Conservation (phyloP, 2,329 filamentous ascomycete species). For the Sporothrix phasma region DNA sequence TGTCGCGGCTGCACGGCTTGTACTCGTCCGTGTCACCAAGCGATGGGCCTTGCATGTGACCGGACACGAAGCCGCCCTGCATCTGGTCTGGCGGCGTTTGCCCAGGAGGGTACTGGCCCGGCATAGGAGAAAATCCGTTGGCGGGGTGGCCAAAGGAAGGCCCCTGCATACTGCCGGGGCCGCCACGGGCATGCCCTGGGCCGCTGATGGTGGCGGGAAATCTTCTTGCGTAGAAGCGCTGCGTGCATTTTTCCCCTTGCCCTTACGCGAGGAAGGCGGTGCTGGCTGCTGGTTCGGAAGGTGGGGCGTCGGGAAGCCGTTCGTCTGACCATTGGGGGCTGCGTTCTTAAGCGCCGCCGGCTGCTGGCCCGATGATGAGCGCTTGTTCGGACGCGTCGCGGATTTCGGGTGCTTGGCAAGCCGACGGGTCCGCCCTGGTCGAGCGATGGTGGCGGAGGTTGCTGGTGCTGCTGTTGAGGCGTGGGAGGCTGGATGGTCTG, state of each 20-base stretch:
- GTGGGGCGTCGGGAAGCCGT: slow-evolving; percentile 40
- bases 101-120: slow-evolving; percentile 4
- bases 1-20: slow-evolving; percentile 42
- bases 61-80: slow-evolving; percentile 5
- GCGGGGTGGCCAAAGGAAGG: neutral
- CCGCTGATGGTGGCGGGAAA: neutral
- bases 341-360: slow-evolving; percentile 38
- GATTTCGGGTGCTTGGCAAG: slow-evolving; percentile 35
- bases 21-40: slow-evolving; percentile 43
- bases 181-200: neutral
- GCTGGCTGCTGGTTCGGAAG: slow-evolving; percentile 34
- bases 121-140: neutral
- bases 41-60: slow-evolving; percentile 27
- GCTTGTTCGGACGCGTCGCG: slow-evolving; percentile 28
- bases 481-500: slow-evolving; percentile 7
- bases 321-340: slow-evolving; percentile 38
- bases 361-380: slow-evolving; percentile 27
- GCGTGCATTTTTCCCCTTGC: slow-evolving; percentile 3
- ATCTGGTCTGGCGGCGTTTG: slow-evolving; percentile 21
- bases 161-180: neutral
- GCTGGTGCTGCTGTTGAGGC: slow-evolving; percentile 11
- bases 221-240: neutral
- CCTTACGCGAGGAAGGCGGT: neutral
- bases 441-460: slow-evolving; percentile 1
- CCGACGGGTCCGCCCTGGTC: slow-evolving; percentile 22